A percentile compares a stretch with the other conserved stretches of the same genome.
These are phyloP conservation scores for Malassezia vespertilionis DNA, from an alignment of 1,284 basidiomycete genomes.

Conservation along the genomic window DNA sequence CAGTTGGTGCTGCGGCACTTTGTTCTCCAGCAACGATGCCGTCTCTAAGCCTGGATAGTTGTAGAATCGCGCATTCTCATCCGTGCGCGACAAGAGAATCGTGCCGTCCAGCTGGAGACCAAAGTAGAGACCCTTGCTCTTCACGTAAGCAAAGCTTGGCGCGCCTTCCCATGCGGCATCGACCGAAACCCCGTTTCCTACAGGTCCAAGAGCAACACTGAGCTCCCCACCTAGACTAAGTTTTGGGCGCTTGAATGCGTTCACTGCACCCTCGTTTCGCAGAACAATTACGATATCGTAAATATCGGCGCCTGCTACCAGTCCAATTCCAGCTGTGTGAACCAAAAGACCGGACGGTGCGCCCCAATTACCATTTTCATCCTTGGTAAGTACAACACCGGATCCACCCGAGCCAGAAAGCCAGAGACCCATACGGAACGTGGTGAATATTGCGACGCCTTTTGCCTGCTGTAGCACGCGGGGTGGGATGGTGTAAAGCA, in stretches of 20 bases:
- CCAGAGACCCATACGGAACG: slow-evolving; percentile 35
- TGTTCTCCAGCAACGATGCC: slow-evolving; percentile 25
- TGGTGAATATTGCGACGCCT: slow-evolving; percentile 45
- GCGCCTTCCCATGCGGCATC: slow-evolving; percentile 35
- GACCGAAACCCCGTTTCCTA: slow-evolving; percentile 46
- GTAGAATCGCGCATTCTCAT: slow-evolving; percentile 39
- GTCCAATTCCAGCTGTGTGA: slow-evolving; percentile 40
- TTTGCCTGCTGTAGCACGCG: slow-evolving; percentile 27
- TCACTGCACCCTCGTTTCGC: slow-evolving; percentile 35
- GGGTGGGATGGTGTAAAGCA: slow-evolving; percentile 44
- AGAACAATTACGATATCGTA: slow-evolving; percentile 49
- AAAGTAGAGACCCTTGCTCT: slow-evolving; percentile 46
- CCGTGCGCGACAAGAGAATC: slow-evolving; percentile 34
- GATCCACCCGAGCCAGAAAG: slow-evolving; percentile 34
- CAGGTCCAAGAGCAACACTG: slow-evolving; percentile 39
- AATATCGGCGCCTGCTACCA: slow-evolving; percentile 46
- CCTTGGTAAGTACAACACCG: slow-evolving; percentile 40
- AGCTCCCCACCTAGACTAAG: slow-evolving; percentile 44
- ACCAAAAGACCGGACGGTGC: slow-evolving; percentile 42
- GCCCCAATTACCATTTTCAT: slow-evolving; percentile 43
- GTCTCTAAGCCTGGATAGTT: slow-evolving; percentile 23
- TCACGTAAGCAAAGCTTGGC: slow-evolving; percentile 45
- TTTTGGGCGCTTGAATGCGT: slow-evolving; percentile 38
- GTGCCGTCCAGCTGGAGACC: slow-evolving; percentile 46
- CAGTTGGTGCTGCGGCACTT: slow-evolving; percentile 18